These are phyloP conservation scores for Penicillium steckii DNA, from an alignment of 495 filamentous ascomycete species.

Conservation along the genomic window DNA sequence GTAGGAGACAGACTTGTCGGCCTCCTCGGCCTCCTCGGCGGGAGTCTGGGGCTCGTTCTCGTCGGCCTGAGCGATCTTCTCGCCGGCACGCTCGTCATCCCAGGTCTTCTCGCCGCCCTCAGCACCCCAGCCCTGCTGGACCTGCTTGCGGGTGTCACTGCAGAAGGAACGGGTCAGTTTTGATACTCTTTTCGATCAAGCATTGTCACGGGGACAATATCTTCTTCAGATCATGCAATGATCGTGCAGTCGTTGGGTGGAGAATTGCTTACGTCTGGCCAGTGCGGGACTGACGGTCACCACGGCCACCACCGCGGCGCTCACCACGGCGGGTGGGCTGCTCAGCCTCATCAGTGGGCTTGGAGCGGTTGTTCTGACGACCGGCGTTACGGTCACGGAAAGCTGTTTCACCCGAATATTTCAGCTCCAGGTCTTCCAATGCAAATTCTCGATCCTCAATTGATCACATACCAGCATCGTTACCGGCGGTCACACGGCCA, in stretches of 20 bases:
- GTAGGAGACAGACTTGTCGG: slow-evolving; percentile 87
- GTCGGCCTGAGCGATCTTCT: slow-evolving; percentile 80
- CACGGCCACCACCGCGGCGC: slow-evolving; percentile 57
- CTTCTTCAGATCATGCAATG: background rate
- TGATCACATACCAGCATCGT: slow-evolving; percentile 72
- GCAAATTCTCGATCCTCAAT: background rate
- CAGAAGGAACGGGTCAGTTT: background rate
- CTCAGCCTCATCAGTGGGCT: slow-evolving; percentile 70
- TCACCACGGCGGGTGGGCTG: slow-evolving; percentile 49
- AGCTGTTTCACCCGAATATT: slow-evolving; percentile 48
- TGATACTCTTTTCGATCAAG: slow-evolving; percentile 8
- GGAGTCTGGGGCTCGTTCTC: slow-evolving; percentile 59
- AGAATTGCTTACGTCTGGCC: slow-evolving; percentile 60
- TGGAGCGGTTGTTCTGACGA: slow-evolving; percentile 75
- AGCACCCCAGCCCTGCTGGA: slow-evolving; percentile 85
- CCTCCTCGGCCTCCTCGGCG: slow-evolving; percentile 59
- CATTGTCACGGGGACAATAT: background rate
- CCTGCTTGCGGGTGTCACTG: slow-evolving; percentile 90
- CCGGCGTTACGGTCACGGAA: slow-evolving; percentile 91
- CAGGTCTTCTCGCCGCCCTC: slow-evolving; percentile 74
- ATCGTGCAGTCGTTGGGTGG: background rate
- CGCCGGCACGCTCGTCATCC: slow-evolving; percentile 84
- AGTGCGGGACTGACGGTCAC: slow-evolving; percentile 81
- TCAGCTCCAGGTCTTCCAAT: background rate
- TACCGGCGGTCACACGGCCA: slow-evolving; percentile 62